Evolutionary conservation across 805 yeast species (phyloP).

Genomic region (Brettanomyces sp.): DNA sequence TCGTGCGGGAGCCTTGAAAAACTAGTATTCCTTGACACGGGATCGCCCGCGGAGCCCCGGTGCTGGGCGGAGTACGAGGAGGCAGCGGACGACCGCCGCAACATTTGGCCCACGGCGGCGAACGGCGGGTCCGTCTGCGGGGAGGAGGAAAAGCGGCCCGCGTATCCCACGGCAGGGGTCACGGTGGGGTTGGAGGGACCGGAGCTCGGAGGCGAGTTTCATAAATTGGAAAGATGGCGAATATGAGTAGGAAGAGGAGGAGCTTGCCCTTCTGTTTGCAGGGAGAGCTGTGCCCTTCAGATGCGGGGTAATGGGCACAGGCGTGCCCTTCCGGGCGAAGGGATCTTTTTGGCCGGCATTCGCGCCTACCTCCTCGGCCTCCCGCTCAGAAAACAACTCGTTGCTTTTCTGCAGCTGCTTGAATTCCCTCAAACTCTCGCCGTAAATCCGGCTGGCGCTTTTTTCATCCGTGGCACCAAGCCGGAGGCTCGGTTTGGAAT

Average conservation of each 20-base stretch:
- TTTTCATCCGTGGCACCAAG: constrained; percentile 6
- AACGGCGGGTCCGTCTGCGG: not conserved
- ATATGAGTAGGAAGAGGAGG: constrained; percentile 13
- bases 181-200: constrained; percentile 14
- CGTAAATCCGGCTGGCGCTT: constrained; percentile 18
- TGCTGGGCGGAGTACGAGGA: not conserved
- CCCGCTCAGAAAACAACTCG: constrained; percentile 13
- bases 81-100: constrained; percentile 5
- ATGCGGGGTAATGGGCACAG: not conserved
- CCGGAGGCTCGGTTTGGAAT: constrained; percentile 27
- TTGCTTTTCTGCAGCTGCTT: constrained; percentile 19
- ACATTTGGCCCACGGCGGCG: not conserved
- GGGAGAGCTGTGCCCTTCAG: constrained; percentile 1
- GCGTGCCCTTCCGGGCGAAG: too few relatives aligned
- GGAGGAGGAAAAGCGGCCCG: constrained; percentile 4
- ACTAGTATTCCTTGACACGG: not conserved
- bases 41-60: too few relatives aligned
- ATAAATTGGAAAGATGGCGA: constrained; percentile 16
- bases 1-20: not conserved
- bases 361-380: not conserved
- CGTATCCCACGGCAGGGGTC: constrained; percentile 18
- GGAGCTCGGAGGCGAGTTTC: constrained; percentile 5
- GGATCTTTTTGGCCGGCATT: too few relatives aligned
- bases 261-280: constrained; percentile 2
- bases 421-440: constrained; percentile 20